Evolutionary conservation across 2,329 filamentous ascomycete species (phyloP), one percentile per base, ranked within the genome.

Genomic region (Chaetomium globosum): DNA sequence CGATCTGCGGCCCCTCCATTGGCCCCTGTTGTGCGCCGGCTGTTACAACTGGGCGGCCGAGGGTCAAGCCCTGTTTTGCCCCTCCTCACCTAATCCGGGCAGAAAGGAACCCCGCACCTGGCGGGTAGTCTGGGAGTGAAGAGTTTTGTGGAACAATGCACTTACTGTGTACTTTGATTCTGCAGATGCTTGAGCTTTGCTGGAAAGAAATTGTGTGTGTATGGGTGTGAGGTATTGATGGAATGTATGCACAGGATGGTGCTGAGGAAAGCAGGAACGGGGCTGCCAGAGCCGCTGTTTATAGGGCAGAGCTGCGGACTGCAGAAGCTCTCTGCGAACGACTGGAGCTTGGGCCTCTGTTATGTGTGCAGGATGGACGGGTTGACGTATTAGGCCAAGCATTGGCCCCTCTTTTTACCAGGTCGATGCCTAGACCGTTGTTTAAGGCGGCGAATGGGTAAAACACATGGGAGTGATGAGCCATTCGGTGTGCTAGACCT

Each of bases 21-120:
- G 69, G 69, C 55, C 59, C 57, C 43, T n/a, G 23, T 68, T 72
- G 69, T 70, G 69, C 70, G 68, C 63, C 67, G 68, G 63, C 71
- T 69, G 70, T 71, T 71, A 66, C 61, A 66, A 69, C 67, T 61
- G 67, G 60, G 55, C 64, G 63, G 61, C 63, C 63, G 71, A 72
- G 69, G 71, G 71, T 71, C 71, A 72, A 71, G 71, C 71, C 71
- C 71, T 72, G 70, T 67, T 70, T 69, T 70, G 70, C 70, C 71
- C 70, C 71, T 71, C 70, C 66, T 62, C 46, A 36, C 56, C 28
- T 31, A 65, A 46, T 59, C 64, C 54, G 58, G 51, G 30, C 21
- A 33, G 39, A 28, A 59, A 33, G 51, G 43, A 66, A 64, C 61
- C 67, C 61, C 61, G 64, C 67, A 43, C 39, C 16, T 19, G 39